Percentiles rank a stretch among this genome's conserved stretches.
phyloP scores from a whole-genome alignment of 495 filamentous ascomycete genomes.

The Achaetomiella virescens region DNA sequence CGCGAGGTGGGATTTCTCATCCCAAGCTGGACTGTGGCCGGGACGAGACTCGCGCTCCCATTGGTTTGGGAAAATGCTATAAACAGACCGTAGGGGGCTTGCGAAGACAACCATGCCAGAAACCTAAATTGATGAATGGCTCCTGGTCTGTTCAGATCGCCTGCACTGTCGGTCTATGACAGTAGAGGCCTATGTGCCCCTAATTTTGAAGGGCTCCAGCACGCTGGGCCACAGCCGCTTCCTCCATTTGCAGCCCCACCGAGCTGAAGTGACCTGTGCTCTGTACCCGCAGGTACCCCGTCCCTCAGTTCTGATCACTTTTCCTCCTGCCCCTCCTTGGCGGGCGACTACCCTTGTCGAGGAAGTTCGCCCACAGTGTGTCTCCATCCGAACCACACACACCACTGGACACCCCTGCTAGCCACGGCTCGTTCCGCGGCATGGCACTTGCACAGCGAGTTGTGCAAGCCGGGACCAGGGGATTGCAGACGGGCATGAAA shows the following conservation, averaged over 20 bases:
- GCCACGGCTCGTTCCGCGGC: background rate
- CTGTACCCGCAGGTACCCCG: background rate
- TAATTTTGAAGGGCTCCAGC: no score
- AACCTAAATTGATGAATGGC: no score
- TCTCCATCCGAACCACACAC: constrained; percentile 1
- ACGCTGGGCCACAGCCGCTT: no score
- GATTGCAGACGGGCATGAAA: background rate
- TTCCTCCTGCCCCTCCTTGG: constrained; percentile 7
- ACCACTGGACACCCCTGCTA: constrained; percentile 7
- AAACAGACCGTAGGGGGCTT: no score
- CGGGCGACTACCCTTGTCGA: constrained; percentile 14
- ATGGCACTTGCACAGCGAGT: background rate
- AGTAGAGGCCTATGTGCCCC: no score
- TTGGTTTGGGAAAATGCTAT: no score
- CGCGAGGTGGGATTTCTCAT: constrained; percentile 21
- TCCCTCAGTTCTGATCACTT: background rate
- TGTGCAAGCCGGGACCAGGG: background rate
- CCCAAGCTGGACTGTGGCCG: constrained; percentile 3
- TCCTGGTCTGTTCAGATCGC: no score
- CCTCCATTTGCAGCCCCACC: no score
- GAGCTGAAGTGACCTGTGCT: background rate
- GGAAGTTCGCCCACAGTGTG: constrained; percentile 7
- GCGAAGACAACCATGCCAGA: no score
- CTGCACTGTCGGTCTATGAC: no score
- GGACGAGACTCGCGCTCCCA: no score